These are phyloP conservation scores for Pneumocystis wakefieldiae DNA, from an alignment of 1,139 yeast species.

Conservation along the genomic window DNA sequence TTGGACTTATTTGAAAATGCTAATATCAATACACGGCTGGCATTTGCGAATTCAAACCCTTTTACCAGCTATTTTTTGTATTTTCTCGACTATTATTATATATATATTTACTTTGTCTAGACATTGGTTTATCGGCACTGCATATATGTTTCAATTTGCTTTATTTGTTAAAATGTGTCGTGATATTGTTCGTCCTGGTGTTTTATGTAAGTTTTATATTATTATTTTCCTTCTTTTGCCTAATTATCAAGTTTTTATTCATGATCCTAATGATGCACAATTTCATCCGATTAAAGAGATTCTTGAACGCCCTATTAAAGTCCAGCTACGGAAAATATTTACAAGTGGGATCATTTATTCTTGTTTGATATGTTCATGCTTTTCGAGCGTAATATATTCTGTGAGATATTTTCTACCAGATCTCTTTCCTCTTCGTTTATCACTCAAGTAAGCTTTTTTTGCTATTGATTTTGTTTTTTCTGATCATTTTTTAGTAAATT, in stretches of 20 bases:
- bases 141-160: constrained; percentile 78
- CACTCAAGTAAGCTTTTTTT: constrained; percentile 11
- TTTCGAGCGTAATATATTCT: constrained; percentile 52
- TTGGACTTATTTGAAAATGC: constrained; percentile 22
- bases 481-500: constrained; percentile 7
- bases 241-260: constrained; percentile 39
- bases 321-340: constrained; percentile 60
- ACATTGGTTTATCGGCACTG: constrained; percentile 68
- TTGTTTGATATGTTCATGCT: constrained; percentile 53
- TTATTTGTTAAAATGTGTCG: constrained; percentile 75
- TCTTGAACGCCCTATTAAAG: constrained; percentile 51
- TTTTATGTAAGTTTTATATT: constrained; percentile 30
- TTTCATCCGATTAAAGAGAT: constrained; percentile 83
- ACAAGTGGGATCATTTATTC: constrained; percentile 68
- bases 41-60: constrained; percentile 1
- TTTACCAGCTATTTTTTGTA: constrained; percentile 14
- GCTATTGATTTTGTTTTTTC: constrained; percentile 23
- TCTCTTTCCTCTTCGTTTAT: constrained; percentile 20
- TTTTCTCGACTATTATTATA: constrained; percentile 12
- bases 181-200: constrained; percentile 71
- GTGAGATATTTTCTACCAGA: constrained; percentile 30
- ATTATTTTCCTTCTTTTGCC: neutral
- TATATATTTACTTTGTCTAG: constrained; percentile 19
- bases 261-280: constrained; percentile 91
- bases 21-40: constrained; percentile 9